A percentile compares a stretch with the other conserved stretches of the same genome.
These are phyloP conservation scores for Licmophora abbreviata DNA, from an alignment of 108 stramenopile genomes.

Conservation along the genomic window DNA sequence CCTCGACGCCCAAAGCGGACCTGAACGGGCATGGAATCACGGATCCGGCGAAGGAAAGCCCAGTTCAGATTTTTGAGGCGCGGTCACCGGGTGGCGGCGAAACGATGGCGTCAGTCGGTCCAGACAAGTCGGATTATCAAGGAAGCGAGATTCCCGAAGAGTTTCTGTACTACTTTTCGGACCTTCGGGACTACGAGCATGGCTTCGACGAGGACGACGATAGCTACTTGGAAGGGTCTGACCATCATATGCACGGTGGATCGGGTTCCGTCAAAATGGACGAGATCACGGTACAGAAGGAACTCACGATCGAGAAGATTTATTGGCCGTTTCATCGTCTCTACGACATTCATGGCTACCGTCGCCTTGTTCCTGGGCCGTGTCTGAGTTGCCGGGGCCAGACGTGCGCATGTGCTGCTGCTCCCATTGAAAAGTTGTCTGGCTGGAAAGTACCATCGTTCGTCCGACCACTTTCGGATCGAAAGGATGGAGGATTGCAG, in stretches of 20 bases:
- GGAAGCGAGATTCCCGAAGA: neutral
- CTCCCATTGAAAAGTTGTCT: slow-evolving; percentile 8
- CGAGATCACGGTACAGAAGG: slow-evolving; percentile 46
- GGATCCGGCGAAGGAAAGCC: too few relatives aligned
- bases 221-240: neutral
- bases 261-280: slow-evolving; percentile 7
- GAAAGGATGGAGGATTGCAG: slow-evolving; percentile 83
- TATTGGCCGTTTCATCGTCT: slow-evolving; percentile 85
- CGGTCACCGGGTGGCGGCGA: slow-evolving; percentile 9
- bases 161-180: too few relatives aligned
- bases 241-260: slow-evolving; percentile 11
- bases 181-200: too few relatives aligned
- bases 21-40: too few relatives aligned
- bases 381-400: slow-evolving; percentile 12
- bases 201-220: neutral
- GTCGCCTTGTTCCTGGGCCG: slow-evolving; percentile 42
- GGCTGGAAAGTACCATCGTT: slow-evolving; percentile 46
- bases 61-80: slow-evolving; percentile 24
- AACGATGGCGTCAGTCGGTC: too few relatives aligned
- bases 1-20: slow-evolving; percentile 3
- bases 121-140: neutral
- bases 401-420: slow-evolving; percentile 19
- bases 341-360: slow-evolving; percentile 65
- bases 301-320: slow-evolving; percentile 73
- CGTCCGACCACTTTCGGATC: slow-evolving; percentile 55